Evolutionary conservation across 768 basidiomycete species (phyloP).

Genomic region (Auriscalpium microsporum): DNA sequence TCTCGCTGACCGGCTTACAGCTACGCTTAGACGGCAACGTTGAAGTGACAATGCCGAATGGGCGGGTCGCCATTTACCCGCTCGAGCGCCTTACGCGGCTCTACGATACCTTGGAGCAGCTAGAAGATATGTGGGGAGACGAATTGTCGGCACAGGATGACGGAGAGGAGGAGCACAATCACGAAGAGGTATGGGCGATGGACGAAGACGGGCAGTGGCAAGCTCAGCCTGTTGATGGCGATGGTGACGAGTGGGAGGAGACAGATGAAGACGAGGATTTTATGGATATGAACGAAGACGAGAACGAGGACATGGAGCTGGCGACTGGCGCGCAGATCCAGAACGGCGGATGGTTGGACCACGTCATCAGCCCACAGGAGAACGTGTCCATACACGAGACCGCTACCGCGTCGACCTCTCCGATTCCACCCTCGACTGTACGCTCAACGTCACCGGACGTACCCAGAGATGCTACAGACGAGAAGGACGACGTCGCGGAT

Average conservation of each 20-base stretch:
- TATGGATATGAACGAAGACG: slow-evolving; percentile 32
- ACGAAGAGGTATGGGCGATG: slow-evolving; percentile 32
- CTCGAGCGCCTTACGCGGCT: slow-evolving; percentile 65
- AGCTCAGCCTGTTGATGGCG: slow-evolving; percentile 17
- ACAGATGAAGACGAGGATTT: slow-evolving; percentile 27
- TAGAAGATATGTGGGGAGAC: slow-evolving; percentile 59
- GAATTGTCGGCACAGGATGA: slow-evolving; percentile 26
- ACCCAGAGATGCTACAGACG: slow-evolving; percentile 20
- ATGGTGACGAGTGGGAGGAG: slow-evolving; percentile 26
- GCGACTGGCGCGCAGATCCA: slow-evolving; percentile 6
- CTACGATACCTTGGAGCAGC: slow-evolving; percentile 74
- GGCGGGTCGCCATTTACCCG: slow-evolving; percentile 39
- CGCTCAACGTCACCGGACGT: slow-evolving; percentile 21
- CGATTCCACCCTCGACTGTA: slow-evolving; percentile 11
- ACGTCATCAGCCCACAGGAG: slow-evolving; percentile 5
- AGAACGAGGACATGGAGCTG: slow-evolving; percentile 19
- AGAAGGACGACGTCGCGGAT: slow-evolving; percentile 20
- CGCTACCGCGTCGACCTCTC: slow-evolving; percentile 11
- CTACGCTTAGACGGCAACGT: slow-evolving; percentile 68
- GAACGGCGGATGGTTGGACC: slow-evolving; percentile 11
- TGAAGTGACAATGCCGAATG: slow-evolving; percentile 63
- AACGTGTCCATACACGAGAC: neutral
- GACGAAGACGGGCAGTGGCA: slow-evolving; percentile 33
- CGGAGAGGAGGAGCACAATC: slow-evolving; percentile 27
- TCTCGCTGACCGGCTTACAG: slow-evolving; percentile 28